These are phyloP conservation scores for Nemania diffusa DNA, from an alignment of 2,329 filamentous ascomycete genomes.

Conservation along the genomic window DNA sequence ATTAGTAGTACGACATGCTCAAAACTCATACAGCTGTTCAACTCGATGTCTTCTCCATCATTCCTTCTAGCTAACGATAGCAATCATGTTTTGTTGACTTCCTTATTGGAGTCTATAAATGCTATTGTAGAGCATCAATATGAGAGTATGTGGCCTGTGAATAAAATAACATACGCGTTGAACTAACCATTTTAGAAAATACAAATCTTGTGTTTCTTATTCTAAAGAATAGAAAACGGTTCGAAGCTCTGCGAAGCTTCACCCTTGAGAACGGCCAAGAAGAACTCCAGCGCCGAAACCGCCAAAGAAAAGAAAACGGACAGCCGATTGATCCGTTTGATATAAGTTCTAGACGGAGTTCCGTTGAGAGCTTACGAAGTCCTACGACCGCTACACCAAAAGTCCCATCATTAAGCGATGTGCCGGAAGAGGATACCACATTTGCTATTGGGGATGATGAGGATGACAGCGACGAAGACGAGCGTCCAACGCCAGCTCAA, in stretches of 20 bases:
- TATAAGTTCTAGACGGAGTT: conserved; percentile 64
- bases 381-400: conserved; percentile 66
- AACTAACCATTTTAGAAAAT: conserved; percentile 68
- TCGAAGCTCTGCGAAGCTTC: conserved; percentile 86
- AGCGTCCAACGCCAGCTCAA: conserved; percentile 66
- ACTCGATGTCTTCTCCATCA: conserved; percentile 91
- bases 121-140: conserved; percentile 91
- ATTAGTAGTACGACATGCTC: conserved; percentile 79
- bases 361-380: conserved; percentile 74
- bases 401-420: conserved; percentile 69
- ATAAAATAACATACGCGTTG: neutral
- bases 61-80: conserved; percentile 93
- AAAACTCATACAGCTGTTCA: conserved; percentile 87
- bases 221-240: conserved; percentile 80
- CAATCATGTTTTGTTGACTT: conserved; percentile 83
- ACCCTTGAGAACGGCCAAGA: conserved; percentile 92
- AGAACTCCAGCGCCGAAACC: conserved; percentile 84
- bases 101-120: conserved; percentile 88
- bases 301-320: conserved; percentile 72
- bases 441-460: conserved; percentile 93
- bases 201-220: conserved; percentile 83
- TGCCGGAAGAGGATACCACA: conserved; percentile 80
- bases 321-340: conserved; percentile 63
- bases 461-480: conserved; percentile 64
- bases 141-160: conserved; percentile 63